phyloP scores from a whole-genome alignment of 2,329 filamentous ascomycete genomes.

The Fusarium virguliforme region DNA sequence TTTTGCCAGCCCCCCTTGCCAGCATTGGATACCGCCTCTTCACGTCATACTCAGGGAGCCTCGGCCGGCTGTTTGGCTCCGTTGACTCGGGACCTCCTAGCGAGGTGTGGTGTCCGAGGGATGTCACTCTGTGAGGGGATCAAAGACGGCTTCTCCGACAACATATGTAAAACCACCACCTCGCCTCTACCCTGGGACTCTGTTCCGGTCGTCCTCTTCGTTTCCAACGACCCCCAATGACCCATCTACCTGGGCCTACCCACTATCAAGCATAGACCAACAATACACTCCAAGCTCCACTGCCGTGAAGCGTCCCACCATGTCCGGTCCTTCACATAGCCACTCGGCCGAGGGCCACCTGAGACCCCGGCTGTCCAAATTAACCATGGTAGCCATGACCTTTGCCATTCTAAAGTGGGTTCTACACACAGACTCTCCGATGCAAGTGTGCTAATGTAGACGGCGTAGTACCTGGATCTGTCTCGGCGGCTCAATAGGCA shows the following conservation, averaged over 20 bases:
- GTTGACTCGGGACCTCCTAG: neutral
- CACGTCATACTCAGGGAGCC: neutral
- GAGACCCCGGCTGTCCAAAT: slow-evolving; percentile 57
- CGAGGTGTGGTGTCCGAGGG: neutral
- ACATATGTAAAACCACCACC: slow-evolving; percentile 4
- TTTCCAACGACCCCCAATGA: neutral
- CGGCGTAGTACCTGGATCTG: slow-evolving; percentile 52
- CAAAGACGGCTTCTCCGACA: neutral
- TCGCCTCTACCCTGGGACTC: neutral
- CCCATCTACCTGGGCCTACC: neutral
- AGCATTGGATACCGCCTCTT: neutral
- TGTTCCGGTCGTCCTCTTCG: neutral
- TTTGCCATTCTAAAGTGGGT: slow-evolving; percentile 61
- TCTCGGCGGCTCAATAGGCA: slow-evolving; percentile 60
- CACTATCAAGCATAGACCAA: neutral
- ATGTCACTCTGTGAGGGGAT: slow-evolving; percentile 1
- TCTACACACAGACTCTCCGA: rapidly evolving
- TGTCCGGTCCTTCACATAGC: slow-evolving; percentile 17
- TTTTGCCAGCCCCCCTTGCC: neutral
- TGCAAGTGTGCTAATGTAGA: slow-evolving; percentile 8
- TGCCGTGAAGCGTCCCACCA: neutral
- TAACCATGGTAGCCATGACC: slow-evolving; percentile 62
- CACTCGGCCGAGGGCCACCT: slow-evolving; percentile 51
- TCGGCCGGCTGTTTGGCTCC: neutral
- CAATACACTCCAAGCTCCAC: neutral